Percentiles rank a stretch among this genome's conserved stretches.
These are phyloP conservation scores for Oemleria cerasiformis DNA, from an alignment of 306 rosid genomes.

Conservation along the genomic window DNA sequence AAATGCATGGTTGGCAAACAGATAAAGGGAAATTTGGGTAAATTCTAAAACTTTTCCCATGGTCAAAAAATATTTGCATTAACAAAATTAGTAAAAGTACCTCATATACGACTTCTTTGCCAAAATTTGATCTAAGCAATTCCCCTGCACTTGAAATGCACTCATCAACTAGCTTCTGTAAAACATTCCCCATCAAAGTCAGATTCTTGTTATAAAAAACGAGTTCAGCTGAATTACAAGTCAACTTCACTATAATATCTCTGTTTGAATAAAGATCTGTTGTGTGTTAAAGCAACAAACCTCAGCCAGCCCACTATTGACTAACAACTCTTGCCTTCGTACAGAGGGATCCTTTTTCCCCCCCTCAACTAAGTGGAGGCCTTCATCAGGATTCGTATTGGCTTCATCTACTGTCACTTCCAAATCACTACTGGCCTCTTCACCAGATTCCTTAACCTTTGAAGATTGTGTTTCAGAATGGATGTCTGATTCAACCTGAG, in stretches of 20 bases:
- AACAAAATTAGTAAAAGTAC: conserved; percentile 31
- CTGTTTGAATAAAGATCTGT: not conserved
- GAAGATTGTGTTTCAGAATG: conserved; percentile 34
- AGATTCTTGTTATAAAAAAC: not conserved
- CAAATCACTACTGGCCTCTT: conserved; percentile 41
- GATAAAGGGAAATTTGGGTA: not conserved
- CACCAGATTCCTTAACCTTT: conserved; percentile 34
- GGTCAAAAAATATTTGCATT: not conserved
- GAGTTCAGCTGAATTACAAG: not conserved
- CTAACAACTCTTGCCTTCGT: conserved; percentile 85
- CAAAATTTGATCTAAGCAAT: conserved; percentile 74
- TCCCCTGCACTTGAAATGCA: conserved; percentile 66
- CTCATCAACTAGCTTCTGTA: conserved; percentile 75
- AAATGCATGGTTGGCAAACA: not conserved
- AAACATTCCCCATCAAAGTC: conserved; percentile 10
- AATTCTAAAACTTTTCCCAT: not conserved
- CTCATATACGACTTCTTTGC: conserved; percentile 87
- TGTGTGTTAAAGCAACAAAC: conserved; percentile 42
- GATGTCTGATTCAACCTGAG: conserved; percentile 48
- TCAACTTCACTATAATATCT: not conserved
- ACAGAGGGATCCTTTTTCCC: conserved; percentile 90
- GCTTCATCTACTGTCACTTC: conserved; percentile 33
- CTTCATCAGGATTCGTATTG: conserved; percentile 36
- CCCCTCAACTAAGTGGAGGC: conserved; percentile 50
- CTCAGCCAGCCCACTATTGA: conserved; percentile 93